Conservation (phyloP, 2,329 filamentous ascomycete genomes). For the Colletotrichum aenigma region DNA sequence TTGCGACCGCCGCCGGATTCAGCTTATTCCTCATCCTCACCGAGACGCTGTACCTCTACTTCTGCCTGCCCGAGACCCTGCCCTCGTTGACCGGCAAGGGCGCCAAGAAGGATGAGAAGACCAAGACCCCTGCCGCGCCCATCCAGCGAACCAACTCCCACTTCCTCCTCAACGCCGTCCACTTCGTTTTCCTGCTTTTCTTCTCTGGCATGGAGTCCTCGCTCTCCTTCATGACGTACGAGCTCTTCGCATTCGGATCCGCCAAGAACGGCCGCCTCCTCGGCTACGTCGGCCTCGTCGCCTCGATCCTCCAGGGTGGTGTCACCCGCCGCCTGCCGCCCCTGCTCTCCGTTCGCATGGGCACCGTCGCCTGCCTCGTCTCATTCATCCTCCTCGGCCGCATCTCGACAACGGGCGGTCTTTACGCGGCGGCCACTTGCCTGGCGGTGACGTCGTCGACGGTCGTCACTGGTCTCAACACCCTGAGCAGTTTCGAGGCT, state of each 20-base stretch:
- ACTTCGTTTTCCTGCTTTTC: constrained; percentile 92
- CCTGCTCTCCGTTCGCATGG: constrained; percentile 77
- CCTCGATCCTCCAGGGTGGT: constrained; percentile 91
- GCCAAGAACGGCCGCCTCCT: constrained; percentile 84
- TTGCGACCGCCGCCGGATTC: constrained; percentile 89
- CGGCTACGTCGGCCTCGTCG: constrained; percentile 89
- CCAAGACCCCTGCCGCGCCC: constrained; percentile 23
- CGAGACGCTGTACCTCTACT: constrained; percentile 89
- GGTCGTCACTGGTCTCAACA: constrained; percentile 92
- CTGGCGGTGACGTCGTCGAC: constrained; percentile 91
- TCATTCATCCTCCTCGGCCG: constrained; percentile 82
- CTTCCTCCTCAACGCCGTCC: constrained; percentile 78
- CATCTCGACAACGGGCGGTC: constrained; percentile 67
- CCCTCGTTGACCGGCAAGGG: constrained; percentile 55
- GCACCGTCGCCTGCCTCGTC: constrained; percentile 75
- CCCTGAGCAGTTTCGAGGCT: constrained; percentile 89
- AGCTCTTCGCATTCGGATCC: constrained; percentile 83
- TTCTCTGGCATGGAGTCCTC: constrained; percentile 99
- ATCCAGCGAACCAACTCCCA: constrained; percentile 79
- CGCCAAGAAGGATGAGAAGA: constrained; percentile 19
- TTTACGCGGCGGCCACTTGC: constrained; percentile 84
- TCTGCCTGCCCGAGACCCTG: constrained; percentile 84
- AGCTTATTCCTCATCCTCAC: constrained; percentile 82
- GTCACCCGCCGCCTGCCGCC: constrained; percentile 86
- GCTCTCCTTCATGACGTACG: constrained; percentile 95